A percentile compares a stretch with the other conserved stretches of the same genome.
Evolutionary conservation across 768 basidiomycete genomes (phyloP).

Genomic region (Macrolepiota dolichaula): DNA sequence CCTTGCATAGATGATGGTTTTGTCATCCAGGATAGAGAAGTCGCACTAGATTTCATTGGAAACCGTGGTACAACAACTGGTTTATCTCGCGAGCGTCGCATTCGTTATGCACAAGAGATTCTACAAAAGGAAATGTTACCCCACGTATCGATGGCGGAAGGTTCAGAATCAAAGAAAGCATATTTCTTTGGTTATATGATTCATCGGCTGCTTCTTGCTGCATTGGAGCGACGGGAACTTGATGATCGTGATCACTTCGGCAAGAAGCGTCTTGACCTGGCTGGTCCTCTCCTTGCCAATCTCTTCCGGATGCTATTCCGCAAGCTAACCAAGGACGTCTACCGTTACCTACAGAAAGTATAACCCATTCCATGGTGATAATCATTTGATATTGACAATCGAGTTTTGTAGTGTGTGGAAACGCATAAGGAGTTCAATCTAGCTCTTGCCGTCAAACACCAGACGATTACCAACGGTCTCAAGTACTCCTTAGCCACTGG

Average conservation of each 20-base stretch:
- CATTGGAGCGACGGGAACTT: conserved; percentile 89
- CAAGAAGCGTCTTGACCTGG: conserved; percentile 94
- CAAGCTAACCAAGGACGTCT: conserved; percentile 95
- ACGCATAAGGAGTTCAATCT: conserved; percentile 94
- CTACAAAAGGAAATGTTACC: conserved; percentile 98
- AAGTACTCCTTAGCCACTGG: conserved; percentile 98
- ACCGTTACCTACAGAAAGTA: conserved; percentile 96
- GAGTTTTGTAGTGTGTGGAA: conserved; percentile 80
- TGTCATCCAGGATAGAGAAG: conserved; percentile 96
- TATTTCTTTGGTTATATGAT: conserved; percentile 99
- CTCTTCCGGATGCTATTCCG: conserved; percentile 97
- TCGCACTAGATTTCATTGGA: conserved; percentile 96
- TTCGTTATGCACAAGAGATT: conserved; percentile 96
- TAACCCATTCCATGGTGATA: conserved; percentile 9
- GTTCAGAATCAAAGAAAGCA: conserved; percentile 96
- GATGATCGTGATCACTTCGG: conserved; percentile 99
- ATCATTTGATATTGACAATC: neutral
- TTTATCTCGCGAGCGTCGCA: conserved; percentile 86
- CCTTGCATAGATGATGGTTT: conserved; percentile 99
- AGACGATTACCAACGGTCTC: conserved; percentile 96
- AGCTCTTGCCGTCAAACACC: conserved; percentile 88
- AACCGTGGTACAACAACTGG: conserved; percentile 95
- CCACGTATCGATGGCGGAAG: conserved; percentile 93
- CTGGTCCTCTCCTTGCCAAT: conserved; percentile 93
- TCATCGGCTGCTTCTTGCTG: conserved; percentile 90